Evolutionary conservation across 2,329 filamentous ascomycete genomes (phyloP), one percentile per base, ranked within the genome.

Genomic region (Claviceps monticola): DNA sequence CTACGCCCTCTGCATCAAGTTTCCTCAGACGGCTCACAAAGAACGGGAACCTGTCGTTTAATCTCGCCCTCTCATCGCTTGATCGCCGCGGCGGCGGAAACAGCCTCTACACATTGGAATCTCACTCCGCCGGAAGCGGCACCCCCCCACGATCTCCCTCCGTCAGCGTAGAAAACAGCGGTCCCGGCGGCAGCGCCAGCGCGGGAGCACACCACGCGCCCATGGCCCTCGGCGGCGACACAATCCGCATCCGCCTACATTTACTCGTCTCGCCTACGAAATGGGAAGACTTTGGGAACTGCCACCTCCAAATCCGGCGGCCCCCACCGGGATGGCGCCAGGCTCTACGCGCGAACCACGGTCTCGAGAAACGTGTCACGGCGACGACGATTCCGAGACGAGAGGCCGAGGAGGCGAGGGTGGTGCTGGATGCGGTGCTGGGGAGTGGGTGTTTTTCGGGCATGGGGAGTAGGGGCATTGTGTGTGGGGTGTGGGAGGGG

Each of bases 251-350:
- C 59, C 78, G 89, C 38, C 78, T 97, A 13, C 95, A 97, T 65
- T 74, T 87, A 48, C 82, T 91, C 48, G 84, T 89, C 54, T 74
- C 79, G 1, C 74, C 80, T 13, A 81, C 81, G 48, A 91, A 91
- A 64, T 98, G 93, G 93, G 83, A 88, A 55, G 90, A 97, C 64
- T 82, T 90, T 71, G 91, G 93, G 57, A 83, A 87, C 59, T 94
- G 89, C 54, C 76, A 82, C 39, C 71, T 98, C 54, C 88, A 86
- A 16, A 88, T 98, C 60, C 82, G 89, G 64, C 79, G 82, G 17
- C 86, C 88, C n/a, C 83, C 74, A 49, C 78, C 69, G 38, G 79
- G 78, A 6, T 78, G 76, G 65, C 71, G 71, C 43, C 79, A 78
- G 67, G 79, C 75, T 53, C 72, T 80, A 51, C 71, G 74, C 42